These are phyloP conservation scores for Fusarium fujikuroi DNA, from an alignment of 2,329 filamentous ascomycete genomes.

Conservation along the genomic window DNA sequence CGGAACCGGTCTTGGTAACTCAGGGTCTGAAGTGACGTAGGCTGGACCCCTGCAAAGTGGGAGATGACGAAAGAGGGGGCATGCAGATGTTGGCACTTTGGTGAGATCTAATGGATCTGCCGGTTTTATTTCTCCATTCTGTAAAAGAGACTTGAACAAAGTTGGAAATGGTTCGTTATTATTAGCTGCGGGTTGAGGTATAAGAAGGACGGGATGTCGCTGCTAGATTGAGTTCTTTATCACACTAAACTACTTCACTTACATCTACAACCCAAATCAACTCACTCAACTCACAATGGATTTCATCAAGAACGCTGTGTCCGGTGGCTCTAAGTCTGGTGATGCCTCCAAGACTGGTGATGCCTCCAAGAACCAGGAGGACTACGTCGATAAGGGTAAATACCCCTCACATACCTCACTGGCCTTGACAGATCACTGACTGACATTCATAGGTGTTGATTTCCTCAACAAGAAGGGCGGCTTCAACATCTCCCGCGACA, in stretches of 20 bases:
- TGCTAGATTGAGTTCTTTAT: background rate
- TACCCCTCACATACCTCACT: background rate
- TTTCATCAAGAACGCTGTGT: slow-evolving; percentile 46
- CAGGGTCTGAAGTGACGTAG: slow-evolving; percentile 44
- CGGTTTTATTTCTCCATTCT: slow-evolving; percentile 21
- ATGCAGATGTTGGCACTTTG: slow-evolving; percentile 1
- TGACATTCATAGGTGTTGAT: slow-evolving; percentile 42
- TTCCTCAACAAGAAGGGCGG: slow-evolving; percentile 50
- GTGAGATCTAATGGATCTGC: slow-evolving; percentile 31
- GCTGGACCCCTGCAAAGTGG: slow-evolving; percentile 16
- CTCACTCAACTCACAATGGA: slow-evolving; percentile 47
- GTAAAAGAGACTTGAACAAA: background rate
- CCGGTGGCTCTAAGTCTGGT: slow-evolving; percentile 29
- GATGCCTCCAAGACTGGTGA: slow-evolving; percentile 17
- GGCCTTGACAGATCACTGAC: background rate
- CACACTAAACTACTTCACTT: background rate
- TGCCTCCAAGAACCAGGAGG: slow-evolving; percentile 40
- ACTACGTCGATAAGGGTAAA: slow-evolving; percentile 55
- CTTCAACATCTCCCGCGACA: slow-evolving; percentile 47
- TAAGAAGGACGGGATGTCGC: slow-evolving; percentile 26
- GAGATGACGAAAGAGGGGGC: slow-evolving; percentile 30
- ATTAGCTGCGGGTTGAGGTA: slow-evolving; percentile 14
- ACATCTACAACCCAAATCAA: background rate
- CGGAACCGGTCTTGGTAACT: background rate
- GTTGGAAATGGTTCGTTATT: slow-evolving; percentile 6